phyloP scores from a whole-genome alignment of 768 basidiomycete species.

The Aureoboletus auriporus region DNA sequence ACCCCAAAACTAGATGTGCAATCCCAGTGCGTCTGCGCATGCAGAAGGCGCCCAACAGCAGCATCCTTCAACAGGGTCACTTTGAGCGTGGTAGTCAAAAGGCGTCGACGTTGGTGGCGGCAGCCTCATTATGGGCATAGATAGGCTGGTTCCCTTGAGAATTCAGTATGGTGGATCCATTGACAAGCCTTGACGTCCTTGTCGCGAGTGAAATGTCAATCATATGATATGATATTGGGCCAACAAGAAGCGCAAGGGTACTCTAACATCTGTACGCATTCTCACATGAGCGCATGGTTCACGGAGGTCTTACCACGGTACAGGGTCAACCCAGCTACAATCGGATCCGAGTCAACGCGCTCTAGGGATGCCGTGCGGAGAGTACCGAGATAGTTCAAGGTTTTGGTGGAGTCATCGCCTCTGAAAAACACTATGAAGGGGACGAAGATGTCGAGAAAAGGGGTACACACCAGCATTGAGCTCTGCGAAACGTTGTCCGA shows the following conservation, averaged over 20 bases:
- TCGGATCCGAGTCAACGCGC: slow-evolving; percentile 1
- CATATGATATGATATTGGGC: slow-evolving; percentile 15
- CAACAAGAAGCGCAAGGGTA: slow-evolving; percentile 6
- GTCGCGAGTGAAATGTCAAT: neutral
- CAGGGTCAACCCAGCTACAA: slow-evolving; percentile 1
- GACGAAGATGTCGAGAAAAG: neutral
- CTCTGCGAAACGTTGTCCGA: slow-evolving; percentile 90
- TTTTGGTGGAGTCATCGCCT: slow-evolving; percentile 30
- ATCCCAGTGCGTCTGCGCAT: too few relatives aligned
- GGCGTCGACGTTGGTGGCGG: neutral
- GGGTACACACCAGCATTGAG: slow-evolving; percentile 75
- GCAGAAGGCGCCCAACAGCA: too few relatives aligned
- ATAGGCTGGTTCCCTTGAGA: too few relatives aligned
- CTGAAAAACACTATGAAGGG: slow-evolving; percentile 14
- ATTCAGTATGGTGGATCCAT: neutral
- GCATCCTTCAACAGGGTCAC: too few relatives aligned
- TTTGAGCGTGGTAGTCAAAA: too few relatives aligned
- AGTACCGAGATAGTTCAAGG: slow-evolving; percentile 16
- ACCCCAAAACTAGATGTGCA: too few relatives aligned
- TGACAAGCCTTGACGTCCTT: neutral
- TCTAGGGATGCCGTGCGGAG: neutral
- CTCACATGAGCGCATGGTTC: slow-evolving; percentile 11
- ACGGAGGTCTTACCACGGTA: slow-evolving; percentile 11
- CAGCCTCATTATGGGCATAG: neutral
- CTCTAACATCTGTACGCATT: slow-evolving; percentile 17